These are phyloP conservation scores for Lodderomyces elongisporus DNA, from an alignment of 1,139 yeast genomes.

Conservation along the genomic window DNA sequence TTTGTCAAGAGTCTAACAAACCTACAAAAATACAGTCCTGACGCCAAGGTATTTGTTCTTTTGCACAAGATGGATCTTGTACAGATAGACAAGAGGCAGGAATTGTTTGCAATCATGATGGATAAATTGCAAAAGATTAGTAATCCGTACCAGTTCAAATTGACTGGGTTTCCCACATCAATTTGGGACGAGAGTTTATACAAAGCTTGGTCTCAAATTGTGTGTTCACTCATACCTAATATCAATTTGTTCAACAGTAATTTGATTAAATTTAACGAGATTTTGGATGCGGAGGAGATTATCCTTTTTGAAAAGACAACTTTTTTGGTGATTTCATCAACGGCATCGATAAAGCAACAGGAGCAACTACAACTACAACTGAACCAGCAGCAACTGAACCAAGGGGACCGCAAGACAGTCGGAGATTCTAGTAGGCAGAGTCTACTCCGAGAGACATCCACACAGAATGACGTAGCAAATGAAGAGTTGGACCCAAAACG, in stretches of 20 bases:
- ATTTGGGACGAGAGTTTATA: conserved; percentile 97
- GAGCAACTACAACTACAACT: conserved; percentile 12
- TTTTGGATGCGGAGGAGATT: conserved; percentile 84
- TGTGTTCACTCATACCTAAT: conserved; percentile 90
- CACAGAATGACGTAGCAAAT: conserved; percentile 4
- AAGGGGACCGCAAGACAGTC: conserved; percentile 12
- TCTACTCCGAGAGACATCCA: conserved; percentile 1
- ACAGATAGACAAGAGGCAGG: conserved; percentile 79
- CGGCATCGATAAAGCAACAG: conserved; percentile 39
- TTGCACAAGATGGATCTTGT: conserved; percentile 96
- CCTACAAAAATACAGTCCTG: conserved; percentile 79
- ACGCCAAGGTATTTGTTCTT: conserved; percentile 85
- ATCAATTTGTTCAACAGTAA: conserved; percentile 77
- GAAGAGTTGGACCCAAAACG: conserved; percentile 72
- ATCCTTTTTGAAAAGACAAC: conserved; percentile 92
- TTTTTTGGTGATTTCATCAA: conserved; percentile 79
- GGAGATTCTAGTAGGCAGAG: conserved; percentile 1
- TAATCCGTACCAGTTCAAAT: conserved; percentile 67
- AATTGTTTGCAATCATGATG: conserved; percentile 80
- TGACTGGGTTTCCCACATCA: conserved; percentile 91
- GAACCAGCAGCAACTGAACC: conserved; percentile 3
- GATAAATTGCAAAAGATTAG: conserved; percentile 74
- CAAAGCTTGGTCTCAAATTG: conserved; percentile 96
- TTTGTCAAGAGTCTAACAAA: conserved; percentile 81
- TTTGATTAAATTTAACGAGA: conserved; percentile 65